phyloP scores from a whole-genome alignment of 345 rosid genomes.

The Psidium guajava region DNA sequence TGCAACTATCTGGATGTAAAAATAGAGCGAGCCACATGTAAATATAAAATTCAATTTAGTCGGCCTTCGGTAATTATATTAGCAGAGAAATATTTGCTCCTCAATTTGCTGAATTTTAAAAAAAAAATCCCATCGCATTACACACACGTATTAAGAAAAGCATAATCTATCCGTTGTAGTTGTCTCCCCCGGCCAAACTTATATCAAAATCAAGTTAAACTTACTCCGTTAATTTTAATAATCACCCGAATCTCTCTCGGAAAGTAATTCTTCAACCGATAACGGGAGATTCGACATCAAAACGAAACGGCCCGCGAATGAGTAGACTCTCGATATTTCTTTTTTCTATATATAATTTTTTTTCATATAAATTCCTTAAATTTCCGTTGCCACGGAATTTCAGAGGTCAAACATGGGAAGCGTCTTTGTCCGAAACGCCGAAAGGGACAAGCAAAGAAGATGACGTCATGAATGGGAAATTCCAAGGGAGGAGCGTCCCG shows the following conservation, averaged over 20 bases:
- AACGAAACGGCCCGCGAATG: background rate
- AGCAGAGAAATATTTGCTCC: background rate
- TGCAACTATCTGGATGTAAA: background rate
- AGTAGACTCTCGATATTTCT: background rate
- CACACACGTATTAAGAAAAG: too few species aligned
- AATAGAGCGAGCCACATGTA: background rate
- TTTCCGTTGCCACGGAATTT: background rate
- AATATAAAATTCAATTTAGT: background rate
- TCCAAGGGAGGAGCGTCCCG: background rate
- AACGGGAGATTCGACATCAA: background rate
- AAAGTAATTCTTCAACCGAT: background rate
- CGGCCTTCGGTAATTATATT: rapidly evolving
- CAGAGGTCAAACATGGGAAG: background rate
- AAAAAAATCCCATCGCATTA: background rate
- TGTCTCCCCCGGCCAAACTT: background rate
- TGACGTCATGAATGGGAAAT: background rate
- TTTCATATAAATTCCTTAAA: background rate
- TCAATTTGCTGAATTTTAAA: background rate
- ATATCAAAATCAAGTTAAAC: background rate
- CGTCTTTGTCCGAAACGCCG: background rate
- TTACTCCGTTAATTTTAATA: background rate
- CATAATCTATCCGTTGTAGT: background rate
- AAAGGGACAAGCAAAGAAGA: background rate
- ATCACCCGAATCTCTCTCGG: background rate
- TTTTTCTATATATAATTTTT: background rate